Evolutionary conservation across 306 rosid genomes (phyloP).

Genomic region (Arachis stenosperma): DNA sequence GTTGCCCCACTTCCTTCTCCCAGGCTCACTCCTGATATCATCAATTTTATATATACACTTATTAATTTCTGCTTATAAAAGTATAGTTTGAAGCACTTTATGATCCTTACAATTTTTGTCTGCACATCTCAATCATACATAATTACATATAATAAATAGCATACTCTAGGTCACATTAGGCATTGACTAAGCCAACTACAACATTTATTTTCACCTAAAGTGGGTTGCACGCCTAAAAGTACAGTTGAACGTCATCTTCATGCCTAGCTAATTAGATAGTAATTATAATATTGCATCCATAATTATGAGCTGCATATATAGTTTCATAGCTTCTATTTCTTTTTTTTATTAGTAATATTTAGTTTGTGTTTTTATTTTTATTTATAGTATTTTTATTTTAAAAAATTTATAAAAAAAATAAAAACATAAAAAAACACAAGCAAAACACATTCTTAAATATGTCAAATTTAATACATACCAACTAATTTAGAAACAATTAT

Average conservation of each 20-base stretch:
- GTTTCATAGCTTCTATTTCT: background rate
- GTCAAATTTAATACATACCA: background rate
- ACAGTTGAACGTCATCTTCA: slow-evolving; percentile 35
- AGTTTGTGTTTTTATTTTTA: background rate
- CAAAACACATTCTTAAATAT: too few relatives aligned
- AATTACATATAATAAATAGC: background rate
- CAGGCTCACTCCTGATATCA: slow-evolving; percentile 70
- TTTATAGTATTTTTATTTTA: too few relatives aligned
- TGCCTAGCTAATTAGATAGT: background rate
- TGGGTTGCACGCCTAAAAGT: slow-evolving; percentile 21
- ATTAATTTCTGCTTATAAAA: too few relatives aligned
- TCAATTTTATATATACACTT: too few relatives aligned
- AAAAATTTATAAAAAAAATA: too few relatives aligned
- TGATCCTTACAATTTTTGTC: too few relatives aligned
- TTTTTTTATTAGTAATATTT: too few relatives aligned
- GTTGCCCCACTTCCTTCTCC: slow-evolving; percentile 96
- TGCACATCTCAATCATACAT: slow-evolving; percentile 38
- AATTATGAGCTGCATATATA: slow-evolving; percentile 3
- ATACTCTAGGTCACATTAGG: slow-evolving; percentile 7
- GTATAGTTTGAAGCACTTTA: too few relatives aligned
- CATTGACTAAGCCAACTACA: slow-evolving; percentile 21
- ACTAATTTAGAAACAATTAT: too few relatives aligned
- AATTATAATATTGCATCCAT: slow-evolving; percentile 9
- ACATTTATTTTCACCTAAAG: slow-evolving; percentile 9
- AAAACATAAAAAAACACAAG: too few relatives aligned